Conservation (phyloP, 495 filamentous ascomycete genomes). For the Schizothecium vesticola region DNA sequence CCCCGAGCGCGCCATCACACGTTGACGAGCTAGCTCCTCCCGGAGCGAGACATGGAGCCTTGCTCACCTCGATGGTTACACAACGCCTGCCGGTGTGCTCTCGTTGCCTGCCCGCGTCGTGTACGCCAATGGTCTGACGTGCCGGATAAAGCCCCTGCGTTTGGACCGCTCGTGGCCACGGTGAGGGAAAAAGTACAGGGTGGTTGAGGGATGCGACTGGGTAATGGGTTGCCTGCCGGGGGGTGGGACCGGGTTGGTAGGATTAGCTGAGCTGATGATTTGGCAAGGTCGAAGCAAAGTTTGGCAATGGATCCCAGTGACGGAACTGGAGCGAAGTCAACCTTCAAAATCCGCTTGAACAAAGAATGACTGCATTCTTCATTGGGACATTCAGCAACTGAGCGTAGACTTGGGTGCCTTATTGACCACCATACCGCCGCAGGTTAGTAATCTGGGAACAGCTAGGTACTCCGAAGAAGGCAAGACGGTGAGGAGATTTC, state of each 20-base stretch:
- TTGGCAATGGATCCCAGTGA: background rate
- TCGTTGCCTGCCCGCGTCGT: background rate
- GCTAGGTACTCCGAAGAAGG: background rate
- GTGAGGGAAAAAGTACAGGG: background rate
- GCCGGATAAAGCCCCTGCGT: background rate
- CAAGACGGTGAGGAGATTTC: background rate
- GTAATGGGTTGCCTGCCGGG: background rate
- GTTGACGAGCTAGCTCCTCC: background rate
- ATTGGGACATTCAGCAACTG: background rate
- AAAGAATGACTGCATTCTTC: background rate
- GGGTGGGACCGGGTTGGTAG: background rate
- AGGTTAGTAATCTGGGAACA: too few relatives aligned
- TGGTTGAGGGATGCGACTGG: background rate
- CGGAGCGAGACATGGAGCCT: background rate
- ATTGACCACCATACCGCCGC: too few relatives aligned
- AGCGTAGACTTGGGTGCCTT: too few relatives aligned
- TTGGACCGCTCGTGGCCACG: background rate
- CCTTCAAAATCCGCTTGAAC: background rate
- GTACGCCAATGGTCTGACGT: background rate
- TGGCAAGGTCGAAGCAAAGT: background rate
- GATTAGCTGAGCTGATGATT: background rate
- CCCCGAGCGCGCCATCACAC: background rate
- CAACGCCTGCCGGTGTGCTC: background rate
- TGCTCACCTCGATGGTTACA: background rate
- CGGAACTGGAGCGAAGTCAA: background rate